These are phyloP conservation scores for Spiromastix sp. DNA, from an alignment of 2,329 filamentous ascomycete species.

Conservation along the genomic window DNA sequence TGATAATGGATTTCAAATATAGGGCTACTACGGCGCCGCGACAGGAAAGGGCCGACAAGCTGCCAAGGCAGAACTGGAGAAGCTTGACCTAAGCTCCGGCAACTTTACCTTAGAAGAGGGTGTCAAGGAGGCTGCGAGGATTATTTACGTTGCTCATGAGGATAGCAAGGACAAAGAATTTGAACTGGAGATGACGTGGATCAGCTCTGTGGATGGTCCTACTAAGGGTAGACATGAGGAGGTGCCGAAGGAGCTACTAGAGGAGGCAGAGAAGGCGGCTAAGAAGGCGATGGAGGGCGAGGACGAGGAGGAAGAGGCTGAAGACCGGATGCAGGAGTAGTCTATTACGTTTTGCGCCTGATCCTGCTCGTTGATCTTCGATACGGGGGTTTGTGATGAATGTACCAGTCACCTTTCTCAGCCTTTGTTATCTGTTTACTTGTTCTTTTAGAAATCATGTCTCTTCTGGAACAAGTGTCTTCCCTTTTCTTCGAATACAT, in stretches of 20 bases:
- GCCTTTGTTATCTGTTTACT: no score
- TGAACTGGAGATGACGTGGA: conserved; percentile 98
- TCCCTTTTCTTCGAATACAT: no score
- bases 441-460: no score
- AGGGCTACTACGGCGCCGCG: conserved; percentile 94
- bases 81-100: conserved; percentile 74
- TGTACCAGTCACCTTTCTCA: no score
- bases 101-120: conserved; percentile 72
- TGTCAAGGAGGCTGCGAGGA: conserved; percentile 90
- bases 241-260: conserved; percentile 79
- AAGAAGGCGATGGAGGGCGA: conserved; percentile 84
- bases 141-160: conserved; percentile 95
- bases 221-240: conserved; percentile 90
- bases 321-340: conserved; percentile 81
- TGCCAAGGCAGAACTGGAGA: conserved; percentile 96
- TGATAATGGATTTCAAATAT: neutral
- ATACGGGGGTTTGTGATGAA: no score
- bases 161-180: conserved; percentile 99
- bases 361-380: no score
- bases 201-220: conserved; percentile 71
- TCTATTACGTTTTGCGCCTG: no score
- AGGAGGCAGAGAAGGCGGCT: conserved; percentile 86
- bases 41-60: conserved; percentile 95
- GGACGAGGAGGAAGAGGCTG: conserved; percentile 68
- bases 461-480: no score